Base-by-base conservation (phyloP, 305 asterid species). In the Euphrasia arctica region DNA sequence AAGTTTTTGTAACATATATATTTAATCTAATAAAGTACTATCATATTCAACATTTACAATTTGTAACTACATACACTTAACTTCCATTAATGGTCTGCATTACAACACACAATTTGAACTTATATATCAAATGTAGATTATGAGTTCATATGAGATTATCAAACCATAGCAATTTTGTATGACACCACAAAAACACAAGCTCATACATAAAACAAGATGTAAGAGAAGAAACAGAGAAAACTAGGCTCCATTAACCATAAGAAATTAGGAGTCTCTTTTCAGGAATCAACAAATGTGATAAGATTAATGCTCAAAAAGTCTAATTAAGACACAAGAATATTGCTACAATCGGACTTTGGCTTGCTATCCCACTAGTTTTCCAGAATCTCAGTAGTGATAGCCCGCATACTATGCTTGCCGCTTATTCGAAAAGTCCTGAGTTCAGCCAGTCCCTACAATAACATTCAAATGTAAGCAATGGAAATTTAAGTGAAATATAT, bases 381-480 rank as follows among this genome's bases (percentile, higher is more conserved):
- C 64, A 60, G 15, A 42, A 39, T 18, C 63, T 58, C 63, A 4
- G 28, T 31, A 58, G 27, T 58, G 62, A 27, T 36, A 25, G n/a
- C 9, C 12, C 9, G 50, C 12, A 45, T 45, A 25, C 5, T 54
- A 32, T 11, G 65, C 48, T 52, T 55, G 55, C 61, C 15, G 58
- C 29, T 81, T 72, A 85, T 70, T 81, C 76, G 75, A 83, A 83
- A 59, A 83, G 88, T 52, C 75, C 84, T 0, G 80, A 49, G 70
- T 85, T 85, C 67, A 81, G 79, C 93, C 93, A 85, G 74, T 85
- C 89, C 84, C 93, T 83, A 72, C 73, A 39, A 64, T 18, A 13
- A 61, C 54, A 60, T 22, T 42, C 36, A 15, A 45, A 51, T 71
- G 32, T 27, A 32, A 68, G 54, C 10, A 22, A 27, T 45, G 18